These are phyloP conservation scores for Phytophthora boehmeriae DNA, from an alignment of 352 stramenopile species.

Conservation along the genomic window DNA sequence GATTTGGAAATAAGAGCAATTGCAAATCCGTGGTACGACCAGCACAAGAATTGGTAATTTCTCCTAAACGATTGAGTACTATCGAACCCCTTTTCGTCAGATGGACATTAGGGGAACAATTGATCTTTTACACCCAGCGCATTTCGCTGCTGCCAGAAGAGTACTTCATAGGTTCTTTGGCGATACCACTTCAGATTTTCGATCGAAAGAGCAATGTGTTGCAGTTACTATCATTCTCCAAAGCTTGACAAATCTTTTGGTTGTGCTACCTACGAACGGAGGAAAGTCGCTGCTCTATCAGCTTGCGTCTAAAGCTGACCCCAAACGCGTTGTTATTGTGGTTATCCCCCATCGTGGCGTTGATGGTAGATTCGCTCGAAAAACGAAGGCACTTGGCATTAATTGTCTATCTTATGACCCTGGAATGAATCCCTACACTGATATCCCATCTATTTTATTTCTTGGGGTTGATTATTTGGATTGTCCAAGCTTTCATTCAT, in stretches of 20 bases:
- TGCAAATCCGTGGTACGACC: no score
- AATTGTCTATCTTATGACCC: not conserved
- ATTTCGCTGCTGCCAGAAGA: not conserved
- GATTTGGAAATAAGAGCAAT: no score
- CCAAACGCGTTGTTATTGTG: not conserved
- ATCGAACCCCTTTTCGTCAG: no score
- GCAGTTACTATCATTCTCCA: not conserved
- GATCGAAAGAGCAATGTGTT: not conserved
- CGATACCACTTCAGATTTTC: not conserved
- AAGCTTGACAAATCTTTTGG: constrained; percentile 1
- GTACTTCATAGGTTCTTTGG: not conserved
- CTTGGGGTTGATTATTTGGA: constrained; percentile 1
- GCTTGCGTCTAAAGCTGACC: not conserved
- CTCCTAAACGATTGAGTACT: no score
- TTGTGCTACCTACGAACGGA: not conserved
- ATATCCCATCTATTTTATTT: not conserved
- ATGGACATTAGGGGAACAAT: no score
- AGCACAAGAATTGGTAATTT: no score
- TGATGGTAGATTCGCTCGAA: not conserved
- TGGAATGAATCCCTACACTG: not conserved
- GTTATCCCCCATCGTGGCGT: not conserved
- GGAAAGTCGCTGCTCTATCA: not conserved
- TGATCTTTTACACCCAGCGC: no score
- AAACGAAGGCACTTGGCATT: not conserved
- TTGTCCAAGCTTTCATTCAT: not conserved